Evolutionary conservation across 495 filamentous ascomycete genomes (phyloP), one percentile per base, ranked within the genome.

Genomic region (Filosporella fistucella): DNA sequence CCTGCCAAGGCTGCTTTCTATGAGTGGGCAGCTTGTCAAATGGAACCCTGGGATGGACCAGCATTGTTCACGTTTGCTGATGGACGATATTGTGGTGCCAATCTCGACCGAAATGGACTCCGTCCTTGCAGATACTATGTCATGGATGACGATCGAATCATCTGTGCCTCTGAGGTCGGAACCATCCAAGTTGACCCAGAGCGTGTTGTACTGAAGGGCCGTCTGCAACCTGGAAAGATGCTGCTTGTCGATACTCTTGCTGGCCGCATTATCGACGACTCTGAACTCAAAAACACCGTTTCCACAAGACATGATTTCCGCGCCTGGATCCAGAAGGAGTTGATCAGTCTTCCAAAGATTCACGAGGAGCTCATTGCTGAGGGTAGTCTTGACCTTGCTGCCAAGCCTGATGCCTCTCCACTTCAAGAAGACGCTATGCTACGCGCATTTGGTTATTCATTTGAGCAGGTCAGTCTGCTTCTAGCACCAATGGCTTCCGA

Each of bases 1-100:
- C 90, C 93, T 18, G 85, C 86, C 64, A 99, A 97, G 71, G 88
- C 91, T 23, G 91, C 93, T 30, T 99, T 96, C 70, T 99, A 99
- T 68, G 93, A 99, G 66, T 99, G 93, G 93, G 93, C 93, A 51
- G 91, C 90, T 35, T 99, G 93, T 68, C 85, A 95, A 75, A 99
- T 99, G 93, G 93, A 99, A 71, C 91, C 93, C 22, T 99, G 93
- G 93, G 93, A 99, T 67, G 93, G 93, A 8, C 93, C 93, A 13
- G 93, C 93, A 49, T 78, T 99, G 20, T 99, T 99, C 73, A 96
- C 91, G 2, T 99, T 99, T 67, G 87, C 94, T 22, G 93, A 99
- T 67, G 93, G 93, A 42, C 81, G 93, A 51, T 99, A 95, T 72
- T 99, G 93, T 58, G 93, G 93, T 75, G 93, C 93, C 42, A 97